Evolutionary conservation across 1,284 basidiomycete species (phyloP).

Genomic region (Gomphus bonarii): DNA sequence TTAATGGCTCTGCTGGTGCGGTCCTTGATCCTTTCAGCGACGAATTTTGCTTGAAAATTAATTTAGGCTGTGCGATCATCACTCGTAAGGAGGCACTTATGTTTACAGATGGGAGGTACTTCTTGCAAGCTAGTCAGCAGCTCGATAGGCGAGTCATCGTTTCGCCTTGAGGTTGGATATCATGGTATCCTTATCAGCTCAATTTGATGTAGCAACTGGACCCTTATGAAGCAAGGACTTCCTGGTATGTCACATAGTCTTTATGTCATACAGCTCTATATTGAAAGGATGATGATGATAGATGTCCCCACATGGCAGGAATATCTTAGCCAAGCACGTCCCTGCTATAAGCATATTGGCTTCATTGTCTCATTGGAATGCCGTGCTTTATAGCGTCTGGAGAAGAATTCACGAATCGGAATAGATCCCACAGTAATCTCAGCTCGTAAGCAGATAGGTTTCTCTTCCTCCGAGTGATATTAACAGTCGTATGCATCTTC

Average conservation of each 20-base stretch:
- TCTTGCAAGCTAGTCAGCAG: slow-evolving; percentile 85
- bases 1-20: slow-evolving; percentile 84
- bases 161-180: not conserved
- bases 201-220: slow-evolving; percentile 70
- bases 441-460: slow-evolving; percentile 30
- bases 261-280: not conserved
- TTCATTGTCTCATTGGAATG: not conserved
- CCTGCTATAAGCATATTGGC: not conserved
- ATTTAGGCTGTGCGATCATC: slow-evolving; percentile 68
- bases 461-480: not conserved
- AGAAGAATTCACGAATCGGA: slow-evolving; percentile 56
- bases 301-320: slow-evolving; percentile 89
- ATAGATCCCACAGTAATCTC: slow-evolving; percentile 74
- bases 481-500: slow-evolving; percentile 13
- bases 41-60: not conserved
- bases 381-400: slow-evolving; percentile 29
- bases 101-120: slow-evolving; percentile 94
- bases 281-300: slow-evolving; percentile 17
- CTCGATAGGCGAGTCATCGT: slow-evolving; percentile 53
- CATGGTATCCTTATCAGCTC: not conserved
- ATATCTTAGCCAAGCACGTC: slow-evolving; percentile 60
- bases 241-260: slow-evolving; percentile 36
- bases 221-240: slow-evolving; percentile 83
- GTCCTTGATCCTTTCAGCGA: slow-evolving; percentile 16
- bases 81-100: slow-evolving; percentile 64